Evolutionary conservation across 2,329 filamentous ascomycete species (phyloP), one percentile per base, ranked within the genome.

Genomic region (Nemania sp.): DNA sequence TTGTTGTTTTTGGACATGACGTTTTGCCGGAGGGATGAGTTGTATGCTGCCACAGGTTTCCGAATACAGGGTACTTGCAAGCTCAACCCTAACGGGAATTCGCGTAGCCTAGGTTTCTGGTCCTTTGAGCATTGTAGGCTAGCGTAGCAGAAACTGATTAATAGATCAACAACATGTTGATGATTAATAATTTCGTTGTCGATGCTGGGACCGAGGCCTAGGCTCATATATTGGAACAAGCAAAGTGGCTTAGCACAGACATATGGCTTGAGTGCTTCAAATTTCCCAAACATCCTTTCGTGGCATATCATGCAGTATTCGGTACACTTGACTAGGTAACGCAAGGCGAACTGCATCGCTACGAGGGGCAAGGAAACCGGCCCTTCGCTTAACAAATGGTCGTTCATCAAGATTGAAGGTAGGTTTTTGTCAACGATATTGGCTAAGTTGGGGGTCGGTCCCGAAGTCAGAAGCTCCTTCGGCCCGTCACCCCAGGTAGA

Each of bases 271-370:
- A 94, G 82, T 1, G 91, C 88, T 73, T 90, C 88, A 43, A 95
- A 89, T 0, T 88, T 86, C 1, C 84, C 85, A 0, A 87, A 79
- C 41, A 93, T 85, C 72, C 86, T 90, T 72, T 87, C 87, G 78
- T 97, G 92, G 75, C 94, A 98, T 26, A 94, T 89, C 62, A 97
- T 86, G 78, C 94, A 98, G 78, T 95, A 97, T 62, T 96, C 90
- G 0, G 92, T 93, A 77, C 93, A 97, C 66, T 89, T 90, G 7
- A 92, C 87, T 67, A 97, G 89, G 74, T 94, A 92, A 1, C 90
- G 89, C 27, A 97, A 82, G 0, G 89, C 85, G 72, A 94, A 96
- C 71, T 97, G 92, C 85, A 93, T 92, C 1, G 86, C 84, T 29
- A 87, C 72, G 29, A 90, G 78, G 1, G 87, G 85, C 41, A 89